Base-by-base conservation (phyloP, 2,329 filamentous ascomycete genomes). In the Pseudogymnoascus sp. region DNA sequence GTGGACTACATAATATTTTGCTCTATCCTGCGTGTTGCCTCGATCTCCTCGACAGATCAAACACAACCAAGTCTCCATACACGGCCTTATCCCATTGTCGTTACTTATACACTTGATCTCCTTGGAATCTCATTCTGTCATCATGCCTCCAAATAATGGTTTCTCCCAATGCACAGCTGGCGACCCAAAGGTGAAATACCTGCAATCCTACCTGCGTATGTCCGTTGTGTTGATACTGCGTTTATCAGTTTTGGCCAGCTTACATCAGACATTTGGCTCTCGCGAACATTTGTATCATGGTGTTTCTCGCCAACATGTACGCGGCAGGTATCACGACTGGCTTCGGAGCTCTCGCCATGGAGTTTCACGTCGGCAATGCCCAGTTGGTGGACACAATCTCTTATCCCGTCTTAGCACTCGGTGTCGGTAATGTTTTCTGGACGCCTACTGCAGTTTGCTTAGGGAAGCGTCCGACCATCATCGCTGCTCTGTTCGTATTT, bases 401-500 rank as follows among this genome's bases (percentile, higher is more conserved):
- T 5, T 68, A 62, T 55, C 63, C 65, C 15, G 66, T 67, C 4
- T 66, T 68, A 29, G 65, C 66, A 8, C 62, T 68, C 10, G 65
- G 66, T 12, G 60, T 65, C 10, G 40, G 40, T 45, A 45, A 45
- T 45, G 12, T 45, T 12, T 45, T 45, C 40, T 45, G 40, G 40
- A 45, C 40, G 27, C 40, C 40, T n/a, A 64, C 62, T 2, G 64
- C 67, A 15, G 60, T 65, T 8, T 67, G 64, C 29, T 59, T 77
- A 37, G 75, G 75, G 15, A 75, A 76, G 45, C 72, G 75, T 5
- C 72, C 71, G 1, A 64, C 70, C 5, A 68, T 74, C 4, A 58
- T 75, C 5, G 61, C 72, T 4, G 71, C 73, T 10, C 69, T 72
- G 65, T 58, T 68, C 1, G 66, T 74, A 45, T 72, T 74, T 60